These are phyloP conservation scores for Sarocladium strictum DNA, from an alignment of 2,329 filamentous ascomycete species.

Conservation along the genomic window DNA sequence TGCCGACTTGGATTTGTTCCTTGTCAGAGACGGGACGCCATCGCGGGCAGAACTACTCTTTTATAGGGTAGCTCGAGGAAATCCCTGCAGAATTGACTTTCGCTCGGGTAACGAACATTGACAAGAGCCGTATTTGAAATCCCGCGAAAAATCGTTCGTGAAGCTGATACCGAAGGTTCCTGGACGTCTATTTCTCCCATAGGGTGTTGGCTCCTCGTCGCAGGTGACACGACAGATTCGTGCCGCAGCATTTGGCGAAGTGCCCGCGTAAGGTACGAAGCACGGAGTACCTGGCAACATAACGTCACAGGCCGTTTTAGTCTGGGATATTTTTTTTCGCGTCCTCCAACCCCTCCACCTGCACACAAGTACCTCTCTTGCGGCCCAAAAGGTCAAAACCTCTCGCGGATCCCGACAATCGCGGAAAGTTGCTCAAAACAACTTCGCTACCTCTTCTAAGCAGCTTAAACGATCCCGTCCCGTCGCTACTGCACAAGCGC, in stretches of 20 bases:
- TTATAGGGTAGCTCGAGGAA: too few species aligned
- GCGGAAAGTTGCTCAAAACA: neutral
- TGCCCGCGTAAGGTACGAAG: too few species aligned
- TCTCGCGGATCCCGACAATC: neutral
- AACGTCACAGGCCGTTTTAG: constrained; percentile 3
- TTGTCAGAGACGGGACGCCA: too few species aligned
- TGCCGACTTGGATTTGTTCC: too few species aligned
- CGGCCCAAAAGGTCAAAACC: constrained; percentile 9
- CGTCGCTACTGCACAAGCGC: neutral
- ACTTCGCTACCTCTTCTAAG: neutral
- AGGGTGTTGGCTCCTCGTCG: too few species aligned
- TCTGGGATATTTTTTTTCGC: constrained; percentile 7
- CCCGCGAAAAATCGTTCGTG: too few species aligned
- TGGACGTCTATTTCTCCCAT: too few species aligned
- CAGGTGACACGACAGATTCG: neutral
- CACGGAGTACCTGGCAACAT: constrained; percentile 5
- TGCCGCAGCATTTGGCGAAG: neutral
- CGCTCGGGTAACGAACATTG: too few species aligned
- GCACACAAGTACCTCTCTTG: constrained; percentile 4
- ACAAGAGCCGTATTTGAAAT: too few species aligned
- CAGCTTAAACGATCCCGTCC: neutral
- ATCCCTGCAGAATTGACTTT: too few species aligned
- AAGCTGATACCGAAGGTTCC: too few species aligned
- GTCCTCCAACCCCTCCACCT: neutral
- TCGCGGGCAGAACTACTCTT: too few species aligned